Percentiles rank a stretch among this genome's conserved stretches.
Conservation (phyloP, 352 stramenopile species). For the Globisporangium heterothallicum region DNA sequence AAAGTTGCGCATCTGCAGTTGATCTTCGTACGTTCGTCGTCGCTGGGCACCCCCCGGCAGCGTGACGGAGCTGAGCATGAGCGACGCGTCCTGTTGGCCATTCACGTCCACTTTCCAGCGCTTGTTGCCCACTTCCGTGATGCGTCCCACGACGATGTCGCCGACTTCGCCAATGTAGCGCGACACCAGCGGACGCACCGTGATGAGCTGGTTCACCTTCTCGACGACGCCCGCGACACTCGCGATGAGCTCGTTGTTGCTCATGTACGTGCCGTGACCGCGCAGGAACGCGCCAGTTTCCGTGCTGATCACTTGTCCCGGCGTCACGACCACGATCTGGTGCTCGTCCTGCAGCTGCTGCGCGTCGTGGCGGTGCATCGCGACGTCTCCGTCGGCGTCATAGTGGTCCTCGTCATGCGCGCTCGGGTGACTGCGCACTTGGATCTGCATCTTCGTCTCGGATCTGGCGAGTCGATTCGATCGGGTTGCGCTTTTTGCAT, state of each 20-base stretch:
- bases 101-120: constrained; percentile 95
- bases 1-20: constrained; percentile 95
- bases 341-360: constrained; percentile 28
- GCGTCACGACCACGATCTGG: constrained; percentile 63
- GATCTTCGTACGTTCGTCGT: constrained; percentile 95
- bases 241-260: constrained; percentile 85
- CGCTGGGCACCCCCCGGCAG: constrained; percentile 93
- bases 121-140: constrained; percentile 91
- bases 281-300: constrained; percentile 81
- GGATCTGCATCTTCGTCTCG: constrained; percentile 15
- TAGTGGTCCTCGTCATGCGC: neutral
- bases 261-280: constrained; percentile 94
- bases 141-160: constrained; percentile 95
- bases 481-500: constrained; percentile 1
- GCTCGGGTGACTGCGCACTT: constrained; percentile 11
- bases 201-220: constrained; percentile 96
- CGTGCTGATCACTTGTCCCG: constrained; percentile 72
- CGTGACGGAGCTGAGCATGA: constrained; percentile 94
- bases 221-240: constrained; percentile 93
- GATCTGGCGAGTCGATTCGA: neutral
- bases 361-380: neutral
- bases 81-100: constrained; percentile 70
- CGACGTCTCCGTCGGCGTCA: constrained; percentile 12
- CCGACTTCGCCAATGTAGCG: constrained; percentile 94
- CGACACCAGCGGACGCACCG: constrained; percentile 86